Conservation (phyloP, 495 filamentous ascomycete genomes). For the Lasiosphaeria miniovina region DNA sequence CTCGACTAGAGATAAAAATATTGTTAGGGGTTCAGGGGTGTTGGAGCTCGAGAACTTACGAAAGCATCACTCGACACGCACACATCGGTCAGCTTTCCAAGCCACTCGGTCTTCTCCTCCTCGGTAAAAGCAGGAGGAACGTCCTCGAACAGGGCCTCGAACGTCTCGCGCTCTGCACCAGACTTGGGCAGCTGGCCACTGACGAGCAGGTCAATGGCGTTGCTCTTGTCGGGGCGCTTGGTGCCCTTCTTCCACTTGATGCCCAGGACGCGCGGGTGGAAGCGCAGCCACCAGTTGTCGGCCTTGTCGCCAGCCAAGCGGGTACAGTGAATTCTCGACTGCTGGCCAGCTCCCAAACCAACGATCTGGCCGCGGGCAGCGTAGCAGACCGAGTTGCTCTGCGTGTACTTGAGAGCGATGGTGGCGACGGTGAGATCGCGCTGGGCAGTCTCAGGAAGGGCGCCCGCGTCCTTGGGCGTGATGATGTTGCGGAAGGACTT, state of each 20-base stretch:
- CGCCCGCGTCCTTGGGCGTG: conserved; percentile 69
- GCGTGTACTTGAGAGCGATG: conserved; percentile 95
- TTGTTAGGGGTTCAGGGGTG: not conserved
- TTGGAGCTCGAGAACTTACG: conserved; percentile 52
- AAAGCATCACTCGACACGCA: conserved; percentile 92
- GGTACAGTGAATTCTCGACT: conserved; percentile 97
- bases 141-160: conserved; percentile 87
- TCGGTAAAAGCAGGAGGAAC: conserved; percentile 80
- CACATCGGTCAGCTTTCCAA: conserved; percentile 74
- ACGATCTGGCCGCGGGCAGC: conserved; percentile 92
- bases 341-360: conserved; percentile 92
- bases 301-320: conserved; percentile 97
- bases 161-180: conserved; percentile 77
- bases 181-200: conserved; percentile 78
- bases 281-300: conserved; percentile 99
- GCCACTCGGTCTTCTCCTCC: conserved; percentile 82
- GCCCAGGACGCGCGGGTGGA: conserved; percentile 79
- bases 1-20: conserved; percentile 10
- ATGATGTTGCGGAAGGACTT: conserved; percentile 81
- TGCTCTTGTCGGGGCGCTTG: conserved; percentile 95
- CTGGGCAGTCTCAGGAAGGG: conserved; percentile 74
- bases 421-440: conserved; percentile 93
- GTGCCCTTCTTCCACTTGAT: conserved; percentile 96
- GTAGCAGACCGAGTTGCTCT: conserved; percentile 98
- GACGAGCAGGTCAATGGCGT: conserved; percentile 93